These are phyloP conservation scores for Poteriospumella lacustris DNA, from an alignment of 108 stramenopile species.

Conservation along the genomic window DNA sequence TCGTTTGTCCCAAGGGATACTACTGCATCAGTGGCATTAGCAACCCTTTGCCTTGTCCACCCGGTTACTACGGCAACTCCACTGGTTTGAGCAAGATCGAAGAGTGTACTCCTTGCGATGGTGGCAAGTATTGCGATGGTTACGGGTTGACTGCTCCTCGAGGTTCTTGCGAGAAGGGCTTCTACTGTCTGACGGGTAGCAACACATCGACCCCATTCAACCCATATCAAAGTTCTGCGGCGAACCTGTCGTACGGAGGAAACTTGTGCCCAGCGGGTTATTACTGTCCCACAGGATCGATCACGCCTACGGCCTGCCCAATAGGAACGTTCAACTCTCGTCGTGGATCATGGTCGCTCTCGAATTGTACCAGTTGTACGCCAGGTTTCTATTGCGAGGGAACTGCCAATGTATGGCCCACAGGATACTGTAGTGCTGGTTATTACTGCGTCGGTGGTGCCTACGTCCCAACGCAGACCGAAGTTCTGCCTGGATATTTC, in stretches of 20 bases:
- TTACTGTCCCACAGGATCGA: background rate
- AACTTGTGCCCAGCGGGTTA: background rate
- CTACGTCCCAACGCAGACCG: conserved; percentile 30
- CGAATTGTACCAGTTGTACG: background rate
- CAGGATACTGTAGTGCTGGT: conserved; percentile 43
- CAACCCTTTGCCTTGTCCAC: conserved; percentile 31
- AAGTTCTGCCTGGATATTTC: conserved; percentile 33
- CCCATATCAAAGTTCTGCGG: background rate
- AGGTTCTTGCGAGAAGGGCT: background rate
- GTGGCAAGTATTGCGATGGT: conserved; percentile 27
- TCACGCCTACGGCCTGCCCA: background rate
- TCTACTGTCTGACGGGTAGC: conserved; percentile 15
- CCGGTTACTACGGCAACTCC: conserved; percentile 45
- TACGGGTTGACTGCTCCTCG: background rate
- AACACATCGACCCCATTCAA: background rate
- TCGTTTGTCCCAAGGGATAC: conserved; percentile 41
- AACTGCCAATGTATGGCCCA: background rate
- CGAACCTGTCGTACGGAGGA: background rate
- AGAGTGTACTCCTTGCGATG: conserved; percentile 41
- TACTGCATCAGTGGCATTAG: conserved; percentile 41
- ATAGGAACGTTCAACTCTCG: background rate
- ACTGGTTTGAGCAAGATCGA: conserved; percentile 32
- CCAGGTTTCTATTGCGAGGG: background rate
- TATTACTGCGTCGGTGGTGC: conserved; percentile 47
- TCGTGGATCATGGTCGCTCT: background rate